Evolutionary conservation across 257 asterid species (phyloP).

Genomic region (Eucommia ulmoides): DNA sequence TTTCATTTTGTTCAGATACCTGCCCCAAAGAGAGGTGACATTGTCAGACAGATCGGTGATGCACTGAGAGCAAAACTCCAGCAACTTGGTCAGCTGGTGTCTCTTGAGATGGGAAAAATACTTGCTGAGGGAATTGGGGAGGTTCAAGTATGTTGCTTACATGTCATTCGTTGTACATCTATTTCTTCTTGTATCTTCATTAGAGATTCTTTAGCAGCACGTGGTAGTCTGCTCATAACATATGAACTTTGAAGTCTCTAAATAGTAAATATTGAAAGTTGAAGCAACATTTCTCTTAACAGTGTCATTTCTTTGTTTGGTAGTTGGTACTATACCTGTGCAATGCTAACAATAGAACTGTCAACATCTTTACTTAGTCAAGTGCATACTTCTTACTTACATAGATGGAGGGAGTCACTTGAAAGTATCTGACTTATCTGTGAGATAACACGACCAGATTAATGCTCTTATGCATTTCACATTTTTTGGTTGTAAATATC

Average conservation of each 20-base stretch:
- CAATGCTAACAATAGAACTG: neutral
- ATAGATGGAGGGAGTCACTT: too few relatives aligned
- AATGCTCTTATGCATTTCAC: too few relatives aligned
- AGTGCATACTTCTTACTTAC: too few relatives aligned
- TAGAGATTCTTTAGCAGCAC: too few relatives aligned
- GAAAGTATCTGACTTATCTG: too few relatives aligned
- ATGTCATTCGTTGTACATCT: too few relatives aligned
- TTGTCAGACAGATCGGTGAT: constrained; percentile 98
- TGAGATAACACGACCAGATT: too few relatives aligned
- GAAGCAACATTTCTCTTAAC: neutral
- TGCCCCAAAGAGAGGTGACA: constrained; percentile 97
- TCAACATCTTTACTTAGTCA: neutral
- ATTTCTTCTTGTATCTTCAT: too few relatives aligned
- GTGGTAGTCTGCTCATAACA: too few relatives aligned
- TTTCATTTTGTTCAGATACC: constrained; percentile 48
- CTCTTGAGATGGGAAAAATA: constrained; percentile 98
- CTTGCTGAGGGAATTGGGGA: constrained; percentile 98
- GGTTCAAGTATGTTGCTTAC: constrained; percentile 55
- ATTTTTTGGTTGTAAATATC: too few relatives aligned
- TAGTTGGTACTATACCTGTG: neutral
- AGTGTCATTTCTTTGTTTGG: neutral
- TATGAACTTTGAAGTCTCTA: too few relatives aligned
- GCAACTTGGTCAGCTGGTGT: constrained; percentile 86
- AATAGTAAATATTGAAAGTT: neutral
- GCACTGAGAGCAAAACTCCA: constrained; percentile 75